Conservation (phyloP, 2,329 filamentous ascomycete genomes). For the Leptodontidium sp. region DNA sequence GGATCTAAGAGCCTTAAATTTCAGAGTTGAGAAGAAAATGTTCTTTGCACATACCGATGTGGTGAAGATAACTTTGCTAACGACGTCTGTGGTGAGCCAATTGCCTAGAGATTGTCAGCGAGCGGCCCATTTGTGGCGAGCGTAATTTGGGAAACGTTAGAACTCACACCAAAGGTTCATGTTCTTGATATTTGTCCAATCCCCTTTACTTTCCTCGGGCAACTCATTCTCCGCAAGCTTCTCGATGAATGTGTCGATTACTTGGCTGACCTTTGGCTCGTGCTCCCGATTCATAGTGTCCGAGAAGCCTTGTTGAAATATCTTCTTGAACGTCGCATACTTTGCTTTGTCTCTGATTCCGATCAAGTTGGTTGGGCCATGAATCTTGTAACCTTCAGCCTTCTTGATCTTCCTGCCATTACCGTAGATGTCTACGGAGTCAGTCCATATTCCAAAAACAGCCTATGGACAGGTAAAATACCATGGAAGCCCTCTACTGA, state of each 20-base stretch:
- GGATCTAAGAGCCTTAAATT: neutral
- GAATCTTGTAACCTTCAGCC: constrained; percentile 68
- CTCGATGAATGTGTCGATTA: constrained; percentile 27
- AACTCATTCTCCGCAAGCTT: constrained; percentile 25
- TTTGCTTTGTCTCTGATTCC: constrained; percentile 72
- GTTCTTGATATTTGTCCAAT: constrained; percentile 26
- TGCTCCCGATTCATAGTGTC: constrained; percentile 33
- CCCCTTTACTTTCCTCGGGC: neutral
- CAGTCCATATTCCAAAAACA: neutral
- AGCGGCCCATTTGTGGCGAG: neutral
- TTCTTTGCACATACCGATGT: constrained; percentile 8
- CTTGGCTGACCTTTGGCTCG: constrained; percentile 26
- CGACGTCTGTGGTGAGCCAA: constrained; percentile 41
- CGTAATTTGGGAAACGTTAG: neutral
- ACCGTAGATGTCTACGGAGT: constrained; percentile 64
- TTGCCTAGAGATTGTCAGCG: constrained; percentile 30
- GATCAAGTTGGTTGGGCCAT: constrained; percentile 65
- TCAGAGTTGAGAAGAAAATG: neutral
- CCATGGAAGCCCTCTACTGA: constrained; percentile 28
- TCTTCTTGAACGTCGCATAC: constrained; percentile 66
- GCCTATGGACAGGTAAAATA: neutral
- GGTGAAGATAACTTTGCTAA: constrained; percentile 39
- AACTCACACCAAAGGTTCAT: constrained; percentile 31
- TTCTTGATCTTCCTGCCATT: constrained; percentile 69
- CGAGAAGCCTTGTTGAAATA: constrained; percentile 40